phyloP scores from a whole-genome alignment of 164 flowering plant genomes.

The Stephania yunnanensis region DNA sequence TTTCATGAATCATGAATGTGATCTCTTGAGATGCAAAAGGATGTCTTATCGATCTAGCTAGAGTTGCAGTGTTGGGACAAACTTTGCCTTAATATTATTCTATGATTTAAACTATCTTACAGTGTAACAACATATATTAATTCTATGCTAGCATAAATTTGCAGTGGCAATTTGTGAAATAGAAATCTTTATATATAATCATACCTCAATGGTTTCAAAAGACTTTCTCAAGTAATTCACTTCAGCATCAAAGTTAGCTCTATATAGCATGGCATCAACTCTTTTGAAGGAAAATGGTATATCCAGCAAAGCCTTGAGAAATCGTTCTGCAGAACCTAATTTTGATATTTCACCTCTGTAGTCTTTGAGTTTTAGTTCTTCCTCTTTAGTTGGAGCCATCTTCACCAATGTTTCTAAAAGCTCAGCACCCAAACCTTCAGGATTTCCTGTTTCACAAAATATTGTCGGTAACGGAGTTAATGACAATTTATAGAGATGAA shows the following conservation, averaged over 20 bases:
- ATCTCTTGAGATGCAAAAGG: too few relatives aligned
- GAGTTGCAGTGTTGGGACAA: too few relatives aligned
- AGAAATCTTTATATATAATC: background rate
- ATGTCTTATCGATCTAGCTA: too few relatives aligned
- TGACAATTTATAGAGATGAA: background rate
- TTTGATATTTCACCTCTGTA: constrained; percentile 71
- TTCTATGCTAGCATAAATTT: background rate
- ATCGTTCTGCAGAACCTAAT: constrained; percentile 91
- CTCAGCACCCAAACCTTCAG: constrained; percentile 79
- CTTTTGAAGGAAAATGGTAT: constrained; percentile 92
- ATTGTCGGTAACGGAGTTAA: background rate
- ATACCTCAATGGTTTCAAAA: constrained; percentile 87
- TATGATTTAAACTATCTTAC: background rate
- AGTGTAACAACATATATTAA: background rate
- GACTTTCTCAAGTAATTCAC: constrained; percentile 74
- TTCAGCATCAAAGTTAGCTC: constrained; percentile 90
- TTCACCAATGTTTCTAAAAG: constrained; percentile 88
- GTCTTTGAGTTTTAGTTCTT: constrained; percentile 82
- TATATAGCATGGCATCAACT: constrained; percentile 92
- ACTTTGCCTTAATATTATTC: too few relatives aligned
- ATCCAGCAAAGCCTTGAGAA: constrained; percentile 78
- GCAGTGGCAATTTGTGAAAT: constrained; percentile 4
- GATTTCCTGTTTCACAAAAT: constrained; percentile 49
- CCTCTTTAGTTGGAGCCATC: constrained; percentile 99
- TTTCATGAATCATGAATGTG: too few relatives aligned